Base-by-base conservation (phyloP, 139 green algal species). In the Desmodesmus armatus region DNA sequence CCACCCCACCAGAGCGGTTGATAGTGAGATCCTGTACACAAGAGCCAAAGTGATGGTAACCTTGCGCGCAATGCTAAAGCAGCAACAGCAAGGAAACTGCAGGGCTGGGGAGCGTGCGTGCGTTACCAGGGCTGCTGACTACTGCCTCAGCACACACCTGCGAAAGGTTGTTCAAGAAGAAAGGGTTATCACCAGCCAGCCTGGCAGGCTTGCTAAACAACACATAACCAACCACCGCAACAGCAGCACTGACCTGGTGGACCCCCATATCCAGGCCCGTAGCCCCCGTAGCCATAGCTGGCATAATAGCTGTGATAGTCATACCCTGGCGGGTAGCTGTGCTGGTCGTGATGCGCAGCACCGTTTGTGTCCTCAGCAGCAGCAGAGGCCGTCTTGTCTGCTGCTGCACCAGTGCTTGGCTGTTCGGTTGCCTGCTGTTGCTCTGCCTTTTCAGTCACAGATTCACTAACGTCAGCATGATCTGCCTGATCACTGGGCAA, bases 291-390 rank as follows among this genome's bases (percentile, higher is more conserved):
- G 15, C 51, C 75, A 29, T 82, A 82, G 43, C n/a, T n/a, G n/a
- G n/a, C n/a, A n/a, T n/a, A n/a, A n/a, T 82, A 82, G 53, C 53
- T 82, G 51, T 82, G 71, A 51, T 82, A 82, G n/a, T 82, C 75
- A 71, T 84, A 84, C 21, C 78, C 78, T 37, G 78, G 78, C 13
- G 78, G 78, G 13, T 70, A 55, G 19, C 39, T 62, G 41, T 84
- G 40, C 21, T 41, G 37, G 19, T 9, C 13, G 51, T 76, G 76
- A n/a, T 60, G 23, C 6, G 62, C 78, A 44, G 60, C 60, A 51
- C 31, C 27, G 47, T 84, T 41, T 17, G 39, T 40, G 75, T 25
- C 39, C 5, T 49, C 62, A 35, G 55, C 47, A 76, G 29, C 62
- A 33, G 19, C 62, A 76, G 9, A 49, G n/a, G 51, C 27, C 27